Base-by-base conservation (phyloP, 495 filamentous ascomycete genomes). In the Patellaria atrata region DNA sequence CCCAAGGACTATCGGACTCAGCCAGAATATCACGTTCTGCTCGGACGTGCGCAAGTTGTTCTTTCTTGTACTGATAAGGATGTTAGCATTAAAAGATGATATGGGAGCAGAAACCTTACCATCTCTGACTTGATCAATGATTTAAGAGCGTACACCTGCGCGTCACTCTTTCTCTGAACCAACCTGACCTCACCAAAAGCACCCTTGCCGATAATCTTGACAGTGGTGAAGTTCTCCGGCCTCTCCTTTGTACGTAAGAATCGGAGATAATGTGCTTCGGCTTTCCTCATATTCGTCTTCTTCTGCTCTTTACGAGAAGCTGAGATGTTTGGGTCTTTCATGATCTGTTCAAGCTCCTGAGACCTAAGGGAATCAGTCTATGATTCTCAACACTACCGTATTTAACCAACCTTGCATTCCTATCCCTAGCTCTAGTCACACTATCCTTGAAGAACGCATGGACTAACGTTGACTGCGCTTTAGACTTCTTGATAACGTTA, bases 181-280 rank as follows among this genome's bases (percentile, higher is more conserved):
- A 99, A 67, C 57, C 86, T 87, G 33, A 99, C 89, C 56, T 99
- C 89, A 58, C 89, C 89, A 53, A 99, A 99, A 10, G 89, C 89
- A 55, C 89, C 89, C 68, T 96, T 99, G 50, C 89, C 89, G 50
- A 99, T 96, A 45, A 94, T 81, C 64, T 94, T 96, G 55, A 94
- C 68, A 5, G 89, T 94, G 43, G 73, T 68, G 66, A 94, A 99
- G 62, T 96, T 94, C 35, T 81, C 70, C 5, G 89, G 83, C 49
- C 73, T 74, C 48, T 94, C 83, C 55, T 82, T 84, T 27, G 89
- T 94, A 30, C 89, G 76, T 39, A 94, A 64, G 65, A 96, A 93
- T 23, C 89, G 84, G 36, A 99, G 67, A 59, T 89, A 99, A 37
- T 79, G 75, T 8, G 80, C 82, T 50, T 99, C 89, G 43, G 79